Conservation (phyloP, 352 stramenopile genomes). For the Pythium phragmitis region DNA sequence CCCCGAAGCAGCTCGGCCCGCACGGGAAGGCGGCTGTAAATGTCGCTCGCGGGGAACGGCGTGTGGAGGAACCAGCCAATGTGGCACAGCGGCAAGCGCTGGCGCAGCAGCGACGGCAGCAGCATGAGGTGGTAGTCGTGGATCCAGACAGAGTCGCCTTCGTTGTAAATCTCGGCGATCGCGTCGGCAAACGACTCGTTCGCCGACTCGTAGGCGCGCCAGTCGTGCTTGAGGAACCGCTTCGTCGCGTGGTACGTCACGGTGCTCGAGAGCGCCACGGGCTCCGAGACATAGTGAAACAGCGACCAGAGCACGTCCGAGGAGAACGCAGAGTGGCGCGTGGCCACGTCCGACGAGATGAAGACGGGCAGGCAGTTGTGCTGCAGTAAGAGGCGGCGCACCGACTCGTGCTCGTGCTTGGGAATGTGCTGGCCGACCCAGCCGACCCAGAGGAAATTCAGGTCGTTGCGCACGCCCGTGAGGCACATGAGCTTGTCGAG, state of each 20-base stretch:
- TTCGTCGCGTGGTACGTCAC: constrained; percentile 56
- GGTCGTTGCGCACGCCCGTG: constrained; percentile 58
- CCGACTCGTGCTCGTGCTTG: constrained; percentile 76
- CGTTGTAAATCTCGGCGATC: constrained; percentile 85
- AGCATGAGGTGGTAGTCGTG: constrained; percentile 92
- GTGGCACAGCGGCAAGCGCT: constrained; percentile 64
- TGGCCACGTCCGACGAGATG: constrained; percentile 77
- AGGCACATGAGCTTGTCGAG: constrained; percentile 85
- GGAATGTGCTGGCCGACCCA: constrained; percentile 88
- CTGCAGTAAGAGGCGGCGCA: constrained; percentile 71
- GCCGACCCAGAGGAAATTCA: constrained; percentile 87
- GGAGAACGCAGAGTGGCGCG: constrained; percentile 85
- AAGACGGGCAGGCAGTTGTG: constrained; percentile 90
- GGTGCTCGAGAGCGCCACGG: constrained; percentile 39
- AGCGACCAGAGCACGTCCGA: constrained; percentile 91
- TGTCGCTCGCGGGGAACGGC: constrained; percentile 83
- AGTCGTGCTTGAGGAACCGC: constrained; percentile 88
- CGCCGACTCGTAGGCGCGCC: constrained; percentile 85
- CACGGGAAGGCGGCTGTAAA: constrained; percentile 84
- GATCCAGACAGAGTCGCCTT: constrained; percentile 88
- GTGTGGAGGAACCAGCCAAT: constrained; percentile 91
- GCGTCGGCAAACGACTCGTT: constrained; percentile 87
- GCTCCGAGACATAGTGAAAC: constrained; percentile 89
- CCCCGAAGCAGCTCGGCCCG: constrained; percentile 72
- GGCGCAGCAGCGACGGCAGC: constrained; percentile 78